phyloP scores from a whole-genome alignment of 148 eudicot genomes.

The Fallopia convolvulus region DNA sequence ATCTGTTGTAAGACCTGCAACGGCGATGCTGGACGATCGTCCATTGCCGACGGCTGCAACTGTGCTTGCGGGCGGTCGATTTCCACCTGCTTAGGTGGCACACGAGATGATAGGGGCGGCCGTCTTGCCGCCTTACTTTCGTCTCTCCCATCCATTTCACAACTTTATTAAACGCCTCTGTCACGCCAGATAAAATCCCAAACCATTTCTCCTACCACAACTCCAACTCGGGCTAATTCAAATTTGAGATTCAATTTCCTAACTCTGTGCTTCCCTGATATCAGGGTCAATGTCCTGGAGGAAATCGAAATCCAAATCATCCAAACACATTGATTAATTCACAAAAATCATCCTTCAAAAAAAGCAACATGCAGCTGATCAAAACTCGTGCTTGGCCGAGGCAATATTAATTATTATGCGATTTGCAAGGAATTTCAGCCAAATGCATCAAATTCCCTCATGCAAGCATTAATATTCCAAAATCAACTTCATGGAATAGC shows the following conservation, averaged over 20 bases:
- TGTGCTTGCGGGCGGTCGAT: not conserved
- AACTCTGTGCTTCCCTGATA: not conserved
- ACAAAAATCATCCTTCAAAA: not conserved
- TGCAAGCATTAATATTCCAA: not conserved
- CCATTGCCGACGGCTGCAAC: constrained; percentile 21
- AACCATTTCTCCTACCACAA: not conserved
- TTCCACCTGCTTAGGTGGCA: not conserved
- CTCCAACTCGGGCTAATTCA: not conserved
- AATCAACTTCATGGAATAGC: not conserved
- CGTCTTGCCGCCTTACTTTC: constrained; percentile 4
- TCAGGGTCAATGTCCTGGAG: not conserved
- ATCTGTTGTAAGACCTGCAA: constrained; percentile 49
- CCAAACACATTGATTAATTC: not conserved
- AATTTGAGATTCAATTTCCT: not conserved
- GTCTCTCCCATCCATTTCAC: not conserved
- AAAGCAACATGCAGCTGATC: not conserved
- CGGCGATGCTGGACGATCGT: constrained; percentile 45
- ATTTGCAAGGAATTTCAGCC: not conserved
- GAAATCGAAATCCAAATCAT: not conserved
- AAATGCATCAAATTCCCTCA: not conserved
- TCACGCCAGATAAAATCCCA: not conserved
- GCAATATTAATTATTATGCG: not conserved
- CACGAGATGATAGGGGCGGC: not conserved
- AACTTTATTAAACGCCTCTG: not conserved
- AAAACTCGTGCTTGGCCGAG: not conserved